Evolutionary conservation across 345 rosid genomes (phyloP), one percentile per base, ranked within the genome.

Genomic region (Populus nigra): DNA sequence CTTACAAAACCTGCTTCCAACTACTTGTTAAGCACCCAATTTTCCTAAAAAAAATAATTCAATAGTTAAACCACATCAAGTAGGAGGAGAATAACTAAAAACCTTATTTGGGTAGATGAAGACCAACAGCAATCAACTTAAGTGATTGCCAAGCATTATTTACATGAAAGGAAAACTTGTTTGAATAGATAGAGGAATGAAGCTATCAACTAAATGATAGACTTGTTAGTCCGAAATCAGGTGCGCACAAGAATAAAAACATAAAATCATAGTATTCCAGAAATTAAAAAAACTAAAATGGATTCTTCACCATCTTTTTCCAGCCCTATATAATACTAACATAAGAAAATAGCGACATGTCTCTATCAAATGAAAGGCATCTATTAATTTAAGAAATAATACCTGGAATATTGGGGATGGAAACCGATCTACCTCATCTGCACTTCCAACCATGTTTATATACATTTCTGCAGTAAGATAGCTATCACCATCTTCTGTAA

Each of bases 381-480:
- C 12, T 18, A 67, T 67, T 35, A 22, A 22, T 13, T 69, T n/a
- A 22, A 69, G 62, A 59, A 59, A 9, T 22, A 23, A 41, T 87
- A 94, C 99, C 99, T 96, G 98, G 87, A 94, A 96, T 86, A 96
- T 86, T 70, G 78, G 85, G 83, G 99, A 96, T 65, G 99, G 98
- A 80, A 91, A 85, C 92, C 94, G 91, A 25, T 94, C 98, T 13
- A 87, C 78, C 38, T 89, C 97, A 55, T 91, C 97, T 41, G 76
- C 90, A 84, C 81, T 87, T 81, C 90, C 93, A 83, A 90, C 94
- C 86, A 94, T 83, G 91, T 89, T 89, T 80, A 91, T 85, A 84
- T 94, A 96, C 94, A 91, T 89, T 75, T 96, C 98, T 16, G 99
- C 99, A 82, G 80, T 85, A 69, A 96, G 91, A 88, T 90, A 89